These are phyloP conservation scores for Turnera subulata DNA, from an alignment of 345 rosid species.

Conservation along the genomic window DNA sequence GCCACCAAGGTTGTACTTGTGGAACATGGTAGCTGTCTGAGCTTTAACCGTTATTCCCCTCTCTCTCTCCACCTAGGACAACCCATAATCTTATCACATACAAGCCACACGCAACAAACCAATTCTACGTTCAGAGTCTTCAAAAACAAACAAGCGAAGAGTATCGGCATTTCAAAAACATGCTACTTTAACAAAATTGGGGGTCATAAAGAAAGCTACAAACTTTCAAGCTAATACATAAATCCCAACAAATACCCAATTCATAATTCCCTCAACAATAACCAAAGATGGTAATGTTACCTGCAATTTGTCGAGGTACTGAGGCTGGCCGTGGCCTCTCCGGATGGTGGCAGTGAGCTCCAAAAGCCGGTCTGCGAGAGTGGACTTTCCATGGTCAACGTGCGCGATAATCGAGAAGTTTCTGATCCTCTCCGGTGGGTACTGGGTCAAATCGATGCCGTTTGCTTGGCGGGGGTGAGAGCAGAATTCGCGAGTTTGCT, in stretches of 20 bases:
- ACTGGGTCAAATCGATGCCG: constrained; percentile 57
- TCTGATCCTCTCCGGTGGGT: constrained; percentile 71
- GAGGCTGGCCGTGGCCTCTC: constrained; percentile 95
- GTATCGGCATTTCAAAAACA: background rate
- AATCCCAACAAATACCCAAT: constrained; percentile 1
- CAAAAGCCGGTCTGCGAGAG: constrained; percentile 92
- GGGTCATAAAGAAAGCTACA: background rate
- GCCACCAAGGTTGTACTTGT: constrained; percentile 31
- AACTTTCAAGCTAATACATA: background rate
- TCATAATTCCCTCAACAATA: background rate
- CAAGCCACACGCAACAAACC: background rate
- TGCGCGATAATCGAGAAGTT: constrained; percentile 97
- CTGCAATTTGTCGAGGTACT: constrained; percentile 95
- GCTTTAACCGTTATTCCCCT: constrained; percentile 98
- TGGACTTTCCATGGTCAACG: constrained; percentile 93
- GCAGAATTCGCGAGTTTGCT: constrained; percentile 35
- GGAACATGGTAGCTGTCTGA: constrained; percentile 95
- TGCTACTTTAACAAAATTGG: background rate
- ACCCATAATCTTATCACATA: constrained; percentile 7
- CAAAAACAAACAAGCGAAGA: background rate
- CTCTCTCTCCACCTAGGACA: constrained; percentile 89
- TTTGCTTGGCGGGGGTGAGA: constrained; percentile 49
- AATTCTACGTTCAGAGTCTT: too few relatives aligned
- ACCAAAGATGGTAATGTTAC: constrained; percentile 17
- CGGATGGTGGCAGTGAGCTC: constrained; percentile 95